Base-by-base conservation (phyloP, 1,284 basidiomycete species). In the Sporisorium graminicola region DNA sequence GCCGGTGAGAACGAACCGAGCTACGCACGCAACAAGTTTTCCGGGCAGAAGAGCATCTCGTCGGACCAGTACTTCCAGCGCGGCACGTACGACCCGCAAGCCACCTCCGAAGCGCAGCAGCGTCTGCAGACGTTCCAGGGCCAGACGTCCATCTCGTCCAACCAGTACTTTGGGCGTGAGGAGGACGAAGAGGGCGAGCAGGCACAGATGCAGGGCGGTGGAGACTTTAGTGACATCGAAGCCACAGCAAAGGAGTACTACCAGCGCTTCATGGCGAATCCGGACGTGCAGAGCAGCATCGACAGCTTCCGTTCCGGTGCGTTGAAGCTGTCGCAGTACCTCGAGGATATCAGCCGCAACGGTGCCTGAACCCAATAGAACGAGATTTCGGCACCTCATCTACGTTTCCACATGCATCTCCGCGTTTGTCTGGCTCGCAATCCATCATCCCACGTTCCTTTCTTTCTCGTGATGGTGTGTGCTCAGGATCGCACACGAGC, bases 11-110 rank as follows among this genome's bases (percentile, higher is more conserved):
- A 85, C 50, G 89, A 92, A 55, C 90, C 91, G 1, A 94, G 90
- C 14, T 91, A 90, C 27, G 96, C 97, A 2, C 90, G 95, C 71
- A 92, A 94, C 27, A 94, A 94, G 82, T 99, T 99, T 85, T 93
- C 94, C 1, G 87, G 84, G 73, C 96, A 98, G 85, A 99, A 98
- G 86, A 88, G 75, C 46, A 85, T 99, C 86, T 97, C 94, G 5
- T 96, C 94, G 2, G 97, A 99, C 86, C 95, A 96, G 92, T 98
- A 94, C 89, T 98, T 98, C 86, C 93, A 92, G 42, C 90, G 96
- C 31, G 93, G 93, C 59, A 87, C 90, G 20, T 98, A 98, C 87
- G 96, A 99, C 85, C 90, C 94, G 1, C 84, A 87, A 47, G 89
- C 91, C 5, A 86, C 90, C 35, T 87, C 88, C 44, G 94, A 98